Conservation (phyloP, 495 filamentous ascomycete species). For the Glonium stellatum region DNA sequence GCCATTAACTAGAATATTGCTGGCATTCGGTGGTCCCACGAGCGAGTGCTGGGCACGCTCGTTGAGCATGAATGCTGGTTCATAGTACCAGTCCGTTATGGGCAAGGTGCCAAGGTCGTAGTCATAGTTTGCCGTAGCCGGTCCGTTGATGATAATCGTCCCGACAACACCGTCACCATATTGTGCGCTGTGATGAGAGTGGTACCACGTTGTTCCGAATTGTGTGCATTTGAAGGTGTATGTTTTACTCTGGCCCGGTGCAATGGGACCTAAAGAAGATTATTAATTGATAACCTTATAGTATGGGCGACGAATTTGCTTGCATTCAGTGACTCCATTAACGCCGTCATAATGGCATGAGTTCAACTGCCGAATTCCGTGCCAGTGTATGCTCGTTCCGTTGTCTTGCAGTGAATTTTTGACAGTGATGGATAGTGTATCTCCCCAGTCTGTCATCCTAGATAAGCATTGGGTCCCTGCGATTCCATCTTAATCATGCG, state of each 20-base stretch:
- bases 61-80: constrained; percentile 25
- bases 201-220: constrained; percentile 38
- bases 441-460: constrained; percentile 31
- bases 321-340: constrained; percentile 35
- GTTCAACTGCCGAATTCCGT: constrained; percentile 35
- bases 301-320: neutral
- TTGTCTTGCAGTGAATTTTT: constrained; percentile 35
- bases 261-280: constrained; percentile 27
- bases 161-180: constrained; percentile 37
- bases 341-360: constrained; percentile 32
- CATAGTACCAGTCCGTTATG: constrained; percentile 37
- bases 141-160: constrained; percentile 36
- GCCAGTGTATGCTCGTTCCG: constrained; percentile 38
- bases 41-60: constrained; percentile 19
- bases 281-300: neutral
- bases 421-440: constrained; percentile 33
- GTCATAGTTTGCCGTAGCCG: constrained; percentile 36
- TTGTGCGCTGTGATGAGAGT: constrained; percentile 34
- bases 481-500: neutral
- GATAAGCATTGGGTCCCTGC: neutral
- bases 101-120: constrained; percentile 33
- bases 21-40: constrained; percentile 25
- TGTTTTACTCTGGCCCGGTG: constrained; percentile 32
- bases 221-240: constrained; percentile 36
- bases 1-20: constrained; percentile 37